A percentile compares a stretch with the other conserved stretches of the same genome.
Conservation (phyloP, 2,329 filamentous ascomycete species). For the Epichloe elymi region DNA sequence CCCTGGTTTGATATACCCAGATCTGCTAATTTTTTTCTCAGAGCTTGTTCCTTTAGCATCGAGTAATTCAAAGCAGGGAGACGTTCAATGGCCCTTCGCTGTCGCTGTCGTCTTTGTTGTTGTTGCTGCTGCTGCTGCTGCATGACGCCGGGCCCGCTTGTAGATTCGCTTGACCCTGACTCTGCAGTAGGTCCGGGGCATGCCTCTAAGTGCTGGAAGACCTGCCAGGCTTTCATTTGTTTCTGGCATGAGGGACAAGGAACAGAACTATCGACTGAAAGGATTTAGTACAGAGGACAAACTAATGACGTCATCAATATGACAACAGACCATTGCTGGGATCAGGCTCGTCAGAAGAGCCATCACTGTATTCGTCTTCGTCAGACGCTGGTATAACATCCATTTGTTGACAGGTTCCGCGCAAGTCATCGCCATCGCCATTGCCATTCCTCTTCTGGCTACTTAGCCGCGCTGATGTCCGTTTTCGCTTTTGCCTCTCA, state of each 20-base stretch:
- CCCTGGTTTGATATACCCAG: conserved; percentile 65
- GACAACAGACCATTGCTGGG: conserved; percentile 15
- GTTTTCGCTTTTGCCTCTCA: conserved; percentile 33
- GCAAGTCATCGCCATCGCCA: conserved; percentile 6
- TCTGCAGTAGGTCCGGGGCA: conserved; percentile 30
- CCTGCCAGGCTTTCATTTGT: conserved; percentile 66
- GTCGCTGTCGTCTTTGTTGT: conserved; percentile 7
- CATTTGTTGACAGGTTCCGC: neutral
- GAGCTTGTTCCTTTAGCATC: conserved; percentile 62
- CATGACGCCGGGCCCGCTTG: conserved; percentile 12
- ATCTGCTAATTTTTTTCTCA: conserved; percentile 72
- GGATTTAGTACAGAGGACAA: neutral
- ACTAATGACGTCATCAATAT: neutral
- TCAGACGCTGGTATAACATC: neutral
- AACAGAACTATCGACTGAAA: conserved; percentile 58
- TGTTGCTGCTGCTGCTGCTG: neutral
- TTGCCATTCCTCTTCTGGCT: conserved; percentile 25
- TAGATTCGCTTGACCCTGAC: neutral
- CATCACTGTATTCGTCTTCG: conserved; percentile 12
- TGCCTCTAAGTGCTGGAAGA: conserved; percentile 70
- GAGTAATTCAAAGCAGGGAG: conserved; percentile 77
- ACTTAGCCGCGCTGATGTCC: conserved; percentile 37
- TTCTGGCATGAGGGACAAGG: conserved; percentile 70
- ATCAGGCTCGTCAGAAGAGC: conserved; percentile 17
- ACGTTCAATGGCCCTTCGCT: conserved; percentile 33